These are phyloP conservation scores for Monosporascus sp. DNA, from an alignment of 2,329 filamentous ascomycete species.

Conservation along the genomic window DNA sequence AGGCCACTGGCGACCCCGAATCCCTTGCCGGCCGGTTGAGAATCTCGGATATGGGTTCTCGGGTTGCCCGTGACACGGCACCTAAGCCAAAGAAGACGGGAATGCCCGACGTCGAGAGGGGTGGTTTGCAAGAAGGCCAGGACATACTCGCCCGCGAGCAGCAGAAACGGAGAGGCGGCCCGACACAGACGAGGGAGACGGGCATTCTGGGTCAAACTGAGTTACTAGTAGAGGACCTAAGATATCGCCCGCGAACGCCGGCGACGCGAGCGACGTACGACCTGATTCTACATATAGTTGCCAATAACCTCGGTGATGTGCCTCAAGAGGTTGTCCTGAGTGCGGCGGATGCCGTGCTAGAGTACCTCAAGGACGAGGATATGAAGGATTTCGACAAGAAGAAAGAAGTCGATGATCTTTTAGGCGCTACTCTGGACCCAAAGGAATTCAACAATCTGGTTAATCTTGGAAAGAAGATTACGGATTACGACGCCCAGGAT, in stretches of 20 bases:
- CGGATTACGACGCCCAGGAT: slow-evolving; percentile 94
- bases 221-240: slow-evolving; percentile 82
- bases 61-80: slow-evolving; percentile 71
- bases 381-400: slow-evolving; percentile 98
- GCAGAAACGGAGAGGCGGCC: slow-evolving; percentile 78
- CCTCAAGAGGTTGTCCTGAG: slow-evolving; percentile 87
- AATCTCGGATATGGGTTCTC: slow-evolving; percentile 88
- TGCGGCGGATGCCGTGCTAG: slow-evolving; percentile 85
- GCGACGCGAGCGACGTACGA: slow-evolving; percentile 92
- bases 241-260: slow-evolving; percentile 84
- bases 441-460: slow-evolving; percentile 97
- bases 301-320: slow-evolving; percentile 84
- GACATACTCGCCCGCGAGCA: slow-evolving; percentile 81
- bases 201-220: slow-evolving; percentile 82
- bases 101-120: slow-evolving; percentile 66
- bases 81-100: slow-evolving; percentile 77
- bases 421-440: slow-evolving; percentile 74
- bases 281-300: slow-evolving; percentile 86
- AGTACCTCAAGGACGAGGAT: slow-evolving; percentile 90
- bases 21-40: slow-evolving; percentile 91
- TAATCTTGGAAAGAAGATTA: slow-evolving; percentile 97
- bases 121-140: slow-evolving; percentile 70
- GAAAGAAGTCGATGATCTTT: slow-evolving; percentile 89
- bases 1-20: slow-evolving; percentile 94
- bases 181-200: slow-evolving; percentile 61